These are phyloP conservation scores for Pseudogymnoascus sp. DNA, from an alignment of 2,329 filamentous ascomycete genomes.

Conservation along the genomic window DNA sequence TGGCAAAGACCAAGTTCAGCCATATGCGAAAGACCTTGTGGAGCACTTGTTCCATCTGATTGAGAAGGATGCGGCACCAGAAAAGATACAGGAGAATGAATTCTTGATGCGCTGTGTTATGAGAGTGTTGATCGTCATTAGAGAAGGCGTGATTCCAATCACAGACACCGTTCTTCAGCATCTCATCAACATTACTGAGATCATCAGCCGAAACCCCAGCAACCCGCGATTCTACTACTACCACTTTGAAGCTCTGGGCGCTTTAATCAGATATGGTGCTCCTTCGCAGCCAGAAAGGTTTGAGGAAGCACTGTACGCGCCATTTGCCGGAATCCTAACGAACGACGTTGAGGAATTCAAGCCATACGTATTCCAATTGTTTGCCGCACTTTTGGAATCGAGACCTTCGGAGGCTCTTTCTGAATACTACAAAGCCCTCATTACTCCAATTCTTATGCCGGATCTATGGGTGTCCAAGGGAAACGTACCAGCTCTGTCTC, in stretches of 20 bases:
- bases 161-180: conserved; percentile 75
- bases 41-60: conserved; percentile 88
- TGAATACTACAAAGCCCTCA: conserved; percentile 71
- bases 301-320: conserved; percentile 73
- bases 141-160: conserved; percentile 69
- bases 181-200: conserved; percentile 80
- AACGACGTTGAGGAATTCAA: conserved; percentile 88
- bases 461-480: conserved; percentile 84
- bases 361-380: conserved; percentile 93
- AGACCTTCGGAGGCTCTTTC: conserved; percentile 75
- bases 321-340: conserved; percentile 73
- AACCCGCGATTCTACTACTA: conserved; percentile 99
- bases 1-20: conserved; percentile 68
- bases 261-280: conserved; percentile 71
- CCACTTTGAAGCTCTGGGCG: conserved; percentile 90
- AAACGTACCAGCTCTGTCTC: conserved; percentile 85
- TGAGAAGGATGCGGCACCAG: conserved; percentile 72
- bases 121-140: conserved; percentile 91
- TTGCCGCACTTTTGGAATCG: conserved; percentile 82
- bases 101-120: conserved; percentile 98
- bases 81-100: conserved; percentile 97
- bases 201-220: conserved; percentile 91
- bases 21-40: conserved; percentile 77
- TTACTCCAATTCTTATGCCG: conserved; percentile 73
- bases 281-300: conserved; percentile 65